Percentiles rank a stretch among this genome's conserved stretches.
Evolutionary conservation across 2,329 filamentous ascomycete genomes (phyloP).

Genomic region (Parafenestella ontariensis): DNA sequence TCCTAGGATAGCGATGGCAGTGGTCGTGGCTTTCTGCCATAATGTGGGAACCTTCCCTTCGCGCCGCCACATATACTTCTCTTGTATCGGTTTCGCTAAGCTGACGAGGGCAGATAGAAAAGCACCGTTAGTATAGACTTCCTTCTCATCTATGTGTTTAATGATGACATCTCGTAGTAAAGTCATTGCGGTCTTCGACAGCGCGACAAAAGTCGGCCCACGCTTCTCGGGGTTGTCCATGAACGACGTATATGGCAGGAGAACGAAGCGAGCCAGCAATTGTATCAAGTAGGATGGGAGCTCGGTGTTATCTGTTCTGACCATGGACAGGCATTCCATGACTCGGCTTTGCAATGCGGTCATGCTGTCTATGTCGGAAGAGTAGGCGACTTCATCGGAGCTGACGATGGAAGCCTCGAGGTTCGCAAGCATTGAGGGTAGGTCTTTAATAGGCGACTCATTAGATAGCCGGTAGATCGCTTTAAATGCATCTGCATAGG

Average conservation of each 20-base stretch:
- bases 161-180: conserved; percentile 69
- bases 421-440: conserved; percentile 73
- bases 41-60: conserved; percentile 73
- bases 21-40: conserved; percentile 81
- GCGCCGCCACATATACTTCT: conserved; percentile 81
- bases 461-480: conserved; percentile 81
- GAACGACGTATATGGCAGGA: conserved; percentile 67
- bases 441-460: conserved; percentile 65
- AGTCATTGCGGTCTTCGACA: conserved; percentile 82
- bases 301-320: conserved; percentile 70
- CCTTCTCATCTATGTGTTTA: conserved; percentile 65
- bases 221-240: conserved; percentile 29
- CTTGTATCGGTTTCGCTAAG: conserved; percentile 71
- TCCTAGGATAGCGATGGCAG: conserved; percentile 71
- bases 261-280: conserved; percentile 73
- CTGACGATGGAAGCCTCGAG: conserved; percentile 74
- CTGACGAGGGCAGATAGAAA: conserved; percentile 70
- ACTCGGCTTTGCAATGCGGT: conserved; percentile 76
- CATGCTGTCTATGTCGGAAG: conserved; percentile 74
- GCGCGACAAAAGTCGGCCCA: conserved; percentile 83
- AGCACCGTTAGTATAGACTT: conserved; percentile 74
- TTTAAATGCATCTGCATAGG: conserved; percentile 79
- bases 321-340: conserved; percentile 70
- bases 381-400: conserved; percentile 71
- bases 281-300: conserved; percentile 73